Percentiles rank a stretch among this genome's conserved stretches.
Conservation (phyloP, 2,329 filamentous ascomycete species). For the Scedosporium minutisporum region DNA sequence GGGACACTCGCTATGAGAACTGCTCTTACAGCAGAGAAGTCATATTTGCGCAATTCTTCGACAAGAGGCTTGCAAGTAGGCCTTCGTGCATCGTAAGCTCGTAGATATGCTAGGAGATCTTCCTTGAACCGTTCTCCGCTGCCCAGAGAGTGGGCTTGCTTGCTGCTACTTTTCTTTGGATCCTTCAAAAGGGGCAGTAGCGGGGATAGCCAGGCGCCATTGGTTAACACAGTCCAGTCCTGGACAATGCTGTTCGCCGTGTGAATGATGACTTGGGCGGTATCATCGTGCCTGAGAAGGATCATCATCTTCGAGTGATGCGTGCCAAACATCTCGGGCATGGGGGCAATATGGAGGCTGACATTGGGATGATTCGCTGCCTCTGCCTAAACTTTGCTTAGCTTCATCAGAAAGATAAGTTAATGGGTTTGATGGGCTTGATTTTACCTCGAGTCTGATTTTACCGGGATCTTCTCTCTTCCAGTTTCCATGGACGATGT, state of each 20-base stretch:
- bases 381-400: slow-evolving; percentile 38
- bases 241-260: slow-evolving; percentile 85
- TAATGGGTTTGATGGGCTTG: not conserved
- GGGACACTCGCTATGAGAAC: slow-evolving; percentile 73
- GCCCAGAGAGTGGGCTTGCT: slow-evolving; percentile 29
- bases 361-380: slow-evolving; percentile 57
- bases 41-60: slow-evolving; percentile 47
- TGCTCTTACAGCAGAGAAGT: slow-evolving; percentile 61
- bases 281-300: slow-evolving; percentile 67
- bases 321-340: slow-evolving; percentile 78
- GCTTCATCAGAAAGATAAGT: slow-evolving; percentile 6
- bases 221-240: slow-evolving; percentile 83
- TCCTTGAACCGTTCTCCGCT: slow-evolving; percentile 63
- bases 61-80: slow-evolving; percentile 45
- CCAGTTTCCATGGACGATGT: slow-evolving; percentile 54
- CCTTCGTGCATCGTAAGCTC: slow-evolving; percentile 53
- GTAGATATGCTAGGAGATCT: slow-evolving; percentile 65
- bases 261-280: slow-evolving; percentile 71
- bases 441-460: slow-evolving; percentile 16
- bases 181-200: slow-evolving; percentile 42
- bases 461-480: slow-evolving; percentile 56
- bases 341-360: slow-evolving; percentile 60
- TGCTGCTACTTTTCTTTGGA: not conserved
- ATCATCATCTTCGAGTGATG: slow-evolving; percentile 84
- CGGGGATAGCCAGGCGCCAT: slow-evolving; percentile 73